phyloP scores from a whole-genome alignment of 2,329 filamentous ascomycete species.

The Trichoderma harzianum region DNA sequence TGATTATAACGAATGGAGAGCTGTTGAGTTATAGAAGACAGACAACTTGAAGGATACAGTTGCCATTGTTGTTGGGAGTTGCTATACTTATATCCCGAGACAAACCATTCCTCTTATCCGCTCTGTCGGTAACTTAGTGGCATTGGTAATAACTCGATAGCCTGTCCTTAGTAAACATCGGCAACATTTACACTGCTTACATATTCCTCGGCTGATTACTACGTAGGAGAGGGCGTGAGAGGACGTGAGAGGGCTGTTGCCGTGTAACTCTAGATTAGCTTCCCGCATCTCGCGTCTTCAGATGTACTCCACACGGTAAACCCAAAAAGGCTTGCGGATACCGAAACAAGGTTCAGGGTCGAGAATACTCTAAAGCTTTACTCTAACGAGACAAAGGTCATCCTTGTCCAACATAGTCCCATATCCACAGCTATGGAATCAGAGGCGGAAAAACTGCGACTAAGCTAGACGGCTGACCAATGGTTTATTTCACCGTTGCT shows the following conservation, averaged over 20 bases:
- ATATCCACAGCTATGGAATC: constrained; percentile 1
- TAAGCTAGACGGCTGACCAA: neutral
- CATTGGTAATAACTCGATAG: neutral
- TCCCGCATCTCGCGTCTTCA: neutral
- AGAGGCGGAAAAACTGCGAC: neutral
- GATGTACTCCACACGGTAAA: neutral
- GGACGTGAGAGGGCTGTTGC: neutral
- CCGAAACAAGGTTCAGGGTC: neutral
- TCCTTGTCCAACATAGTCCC: neutral
- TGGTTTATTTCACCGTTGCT: neutral
- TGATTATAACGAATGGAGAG: neutral
- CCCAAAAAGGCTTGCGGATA: neutral
- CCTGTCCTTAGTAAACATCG: neutral
- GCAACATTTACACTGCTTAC: neutral
- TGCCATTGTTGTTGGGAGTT: neutral
- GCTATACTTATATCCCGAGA: neutral
- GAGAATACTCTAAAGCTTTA: neutral
- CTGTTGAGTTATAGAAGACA: neutral
- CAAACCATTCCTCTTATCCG: neutral
- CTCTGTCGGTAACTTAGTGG: neutral
- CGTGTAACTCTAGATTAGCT: neutral
- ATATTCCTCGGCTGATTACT: neutral
- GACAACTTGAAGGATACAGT: neutral
- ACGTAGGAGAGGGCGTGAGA: neutral
- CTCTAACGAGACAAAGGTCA: neutral